A percentile compares a stretch with the other conserved stretches of the same genome.
Evolutionary conservation across 495 filamentous ascomycete genomes (phyloP).

Genomic region (Tuber brumale): DNA sequence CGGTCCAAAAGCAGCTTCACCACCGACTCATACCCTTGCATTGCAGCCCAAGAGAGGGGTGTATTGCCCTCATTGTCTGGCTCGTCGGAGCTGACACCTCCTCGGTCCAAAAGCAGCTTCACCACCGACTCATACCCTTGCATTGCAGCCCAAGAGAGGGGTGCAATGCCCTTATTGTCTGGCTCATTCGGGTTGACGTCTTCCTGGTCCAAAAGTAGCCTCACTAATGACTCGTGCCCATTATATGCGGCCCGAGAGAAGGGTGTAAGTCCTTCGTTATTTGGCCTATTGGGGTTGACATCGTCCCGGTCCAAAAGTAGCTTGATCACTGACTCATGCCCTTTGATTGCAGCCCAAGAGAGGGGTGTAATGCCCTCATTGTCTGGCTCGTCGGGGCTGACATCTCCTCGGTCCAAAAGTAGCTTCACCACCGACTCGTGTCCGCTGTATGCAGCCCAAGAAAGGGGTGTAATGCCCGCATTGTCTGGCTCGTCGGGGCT

Average conservation of each 20-base stretch:
- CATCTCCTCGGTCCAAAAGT: conserved; percentile 23
- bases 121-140: too few species aligned
- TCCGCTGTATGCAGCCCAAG: too few species aligned
- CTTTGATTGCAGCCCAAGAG: too few species aligned
- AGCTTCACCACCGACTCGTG: neutral
- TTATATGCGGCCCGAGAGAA: conserved; percentile 44
- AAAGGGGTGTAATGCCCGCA: too few species aligned
- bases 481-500: too few species aligned
- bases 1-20: conserved; percentile 22
- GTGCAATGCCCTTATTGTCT: too few species aligned
- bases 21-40: conserved; percentile 43
- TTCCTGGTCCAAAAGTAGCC: conserved; percentile 1
- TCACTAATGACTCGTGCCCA: conserved; percentile 39
- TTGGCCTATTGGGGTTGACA: neutral
- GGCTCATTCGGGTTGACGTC: neutral
- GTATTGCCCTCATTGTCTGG: too few species aligned
- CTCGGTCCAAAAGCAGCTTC: too few species aligned
- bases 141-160: too few species aligned
- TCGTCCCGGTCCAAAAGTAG: conserved; percentile 1
- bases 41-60: conserved; percentile 38
- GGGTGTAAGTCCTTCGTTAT: conserved; percentile 36
- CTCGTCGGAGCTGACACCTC: too few species aligned
- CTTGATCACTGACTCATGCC: too few species aligned
- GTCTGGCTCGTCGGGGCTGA: neutral
- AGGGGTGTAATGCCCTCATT: too few species aligned